Base-by-base conservation (phyloP, 1,284 basidiomycete genomes). In the Porodaedalea pini region DNA sequence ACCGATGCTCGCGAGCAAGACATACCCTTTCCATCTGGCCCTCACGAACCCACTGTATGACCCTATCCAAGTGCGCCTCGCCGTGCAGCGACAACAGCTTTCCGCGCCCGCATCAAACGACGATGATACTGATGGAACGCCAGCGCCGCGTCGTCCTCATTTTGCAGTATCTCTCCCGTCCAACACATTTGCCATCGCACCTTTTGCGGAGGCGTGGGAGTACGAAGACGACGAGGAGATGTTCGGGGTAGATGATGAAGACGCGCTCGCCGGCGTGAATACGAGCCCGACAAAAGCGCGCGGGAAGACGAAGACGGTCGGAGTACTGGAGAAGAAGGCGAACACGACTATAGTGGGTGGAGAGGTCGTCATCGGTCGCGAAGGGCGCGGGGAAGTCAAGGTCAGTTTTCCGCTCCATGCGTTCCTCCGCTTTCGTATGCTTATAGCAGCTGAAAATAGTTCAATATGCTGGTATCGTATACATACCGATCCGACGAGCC, bases 21-120 rank as follows among this genome's bases (percentile, higher is more conserved):
- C 84, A 32, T 97, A 94, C 70, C 78, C 86, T 0, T 98, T 93
- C 72, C 92, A 94, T 58, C 78, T 98, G 21, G 85, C 90, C 0
- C 78, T 98, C 66, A 93, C 88, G 31, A 98, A 98, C 70, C 95
- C 95, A 2, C 75, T 98, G 17, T 96, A 95, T 66, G 95, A 98
- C 67, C 89, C 91, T 0, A 97, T 97, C 36, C 88, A 92, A 70
- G 90, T 97, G 40, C 80, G 89, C 7, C 71, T 98, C 10, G 84
- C 83, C 29, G 82, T 89, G 17, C 87, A 92, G 66, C 75, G 83
- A 25, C 62, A 55, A 41, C 59, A 56, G 13, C 39, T 58, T 21
- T 15, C 31, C 15, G 21, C 49, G 0, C 11, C 32, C 15, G 68
- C 66, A 39, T 67, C 68, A 6, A 66, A 65, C 21, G 82, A 83